Conservation (phyloP, 352 stramenopile species). For the Phytophthora litchii region DNA sequence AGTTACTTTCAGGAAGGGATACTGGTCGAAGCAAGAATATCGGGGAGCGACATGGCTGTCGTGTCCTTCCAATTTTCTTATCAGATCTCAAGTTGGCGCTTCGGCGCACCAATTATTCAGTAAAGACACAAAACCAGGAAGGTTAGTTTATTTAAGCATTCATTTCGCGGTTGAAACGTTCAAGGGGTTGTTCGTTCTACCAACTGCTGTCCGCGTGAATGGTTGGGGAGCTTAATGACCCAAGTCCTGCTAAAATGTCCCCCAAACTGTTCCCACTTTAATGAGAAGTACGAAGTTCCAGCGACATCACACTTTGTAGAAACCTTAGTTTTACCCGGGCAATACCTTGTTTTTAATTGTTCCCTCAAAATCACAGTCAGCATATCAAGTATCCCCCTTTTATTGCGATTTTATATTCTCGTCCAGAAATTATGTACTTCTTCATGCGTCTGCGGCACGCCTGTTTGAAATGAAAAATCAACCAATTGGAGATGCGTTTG, state of each 20-base stretch:
- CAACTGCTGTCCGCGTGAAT: not conserved
- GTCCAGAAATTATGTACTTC: constrained; percentile 5
- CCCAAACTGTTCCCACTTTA: constrained; percentile 9
- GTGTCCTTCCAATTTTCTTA: not conserved
- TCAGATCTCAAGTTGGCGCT: not conserved
- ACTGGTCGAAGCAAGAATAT: not conserved
- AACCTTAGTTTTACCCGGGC: constrained; percentile 6
- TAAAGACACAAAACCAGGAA: constrained; percentile 15
- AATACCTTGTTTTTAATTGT: constrained; percentile 10
- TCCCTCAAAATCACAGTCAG: constrained; percentile 6
- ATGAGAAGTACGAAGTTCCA: not conserved
- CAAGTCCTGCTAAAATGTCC: constrained; percentile 2
- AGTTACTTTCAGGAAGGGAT: not conserved
- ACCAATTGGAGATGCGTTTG: not conserved
- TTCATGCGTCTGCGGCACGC: constrained; percentile 9
- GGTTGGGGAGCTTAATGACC: constrained; percentile 5
- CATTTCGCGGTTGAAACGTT: constrained; percentile 30
- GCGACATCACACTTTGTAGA: not conserved
- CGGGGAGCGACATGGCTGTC: not conserved
- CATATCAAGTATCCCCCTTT: constrained; percentile 14
- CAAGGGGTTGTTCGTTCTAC: constrained; percentile 24
- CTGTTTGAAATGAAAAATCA: constrained; percentile 30
- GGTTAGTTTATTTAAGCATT: constrained; percentile 24
- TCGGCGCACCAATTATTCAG: constrained; percentile 9
- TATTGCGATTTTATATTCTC: constrained; percentile 9